A percentile compares a stretch with the other conserved stretches of the same genome.
Conservation (phyloP, 495 filamentous ascomycete species). For the Articulospora tetracladia region DNA sequence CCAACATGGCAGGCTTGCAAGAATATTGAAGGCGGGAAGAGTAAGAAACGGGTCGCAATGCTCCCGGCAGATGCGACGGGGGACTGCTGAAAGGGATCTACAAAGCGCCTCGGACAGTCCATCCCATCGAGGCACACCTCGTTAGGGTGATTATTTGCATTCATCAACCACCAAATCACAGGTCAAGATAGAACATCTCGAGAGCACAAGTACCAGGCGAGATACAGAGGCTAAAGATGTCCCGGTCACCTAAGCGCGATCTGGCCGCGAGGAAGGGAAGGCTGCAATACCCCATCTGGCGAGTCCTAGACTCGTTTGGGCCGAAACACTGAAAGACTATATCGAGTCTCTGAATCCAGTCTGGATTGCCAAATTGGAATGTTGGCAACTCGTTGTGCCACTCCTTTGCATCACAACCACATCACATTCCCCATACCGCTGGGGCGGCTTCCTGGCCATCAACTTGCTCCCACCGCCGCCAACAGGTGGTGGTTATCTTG, state of each 20-base stretch:
- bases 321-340: no score
- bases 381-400: background rate
- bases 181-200: background rate
- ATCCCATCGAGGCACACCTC: no score
- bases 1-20: background rate
- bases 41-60: conserved; percentile 1
- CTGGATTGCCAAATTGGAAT: background rate
- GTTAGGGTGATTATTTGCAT: background rate
- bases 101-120: no score
- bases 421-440: background rate
- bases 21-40: conserved; percentile 1
- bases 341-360: no score
- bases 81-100: background rate
- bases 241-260: background rate
- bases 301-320: no score
- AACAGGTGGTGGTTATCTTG: background rate
- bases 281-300: no score
- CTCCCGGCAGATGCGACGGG: conserved; percentile 14
- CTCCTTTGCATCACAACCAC: background rate
- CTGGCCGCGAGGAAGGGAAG: no score
- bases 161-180: background rate
- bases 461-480: background rate
- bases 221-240: background rate
- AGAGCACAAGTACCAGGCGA: no score
- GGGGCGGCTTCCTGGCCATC: background rate